Percentiles rank a stretch among this genome's conserved stretches.
phyloP scores from a whole-genome alignment of 2,329 filamentous ascomycete species.

The Chrysoporthe austroafricana region DNA sequence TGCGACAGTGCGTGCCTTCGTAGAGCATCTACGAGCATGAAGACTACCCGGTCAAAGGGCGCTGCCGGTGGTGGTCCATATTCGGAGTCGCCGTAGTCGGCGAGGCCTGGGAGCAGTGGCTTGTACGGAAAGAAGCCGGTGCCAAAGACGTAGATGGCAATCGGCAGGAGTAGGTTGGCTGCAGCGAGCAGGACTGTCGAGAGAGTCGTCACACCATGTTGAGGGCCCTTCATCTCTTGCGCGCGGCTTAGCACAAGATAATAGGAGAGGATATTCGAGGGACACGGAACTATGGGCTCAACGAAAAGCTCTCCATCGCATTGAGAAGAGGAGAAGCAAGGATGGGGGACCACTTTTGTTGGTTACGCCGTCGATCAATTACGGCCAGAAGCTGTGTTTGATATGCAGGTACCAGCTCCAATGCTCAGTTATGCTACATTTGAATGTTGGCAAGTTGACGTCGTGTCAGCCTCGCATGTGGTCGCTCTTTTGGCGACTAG shows the following conservation, averaged over 20 bases:
- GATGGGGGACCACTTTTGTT: neutral
- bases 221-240: conserved; percentile 36
- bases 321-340: neutral
- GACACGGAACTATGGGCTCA: conserved; percentile 16
- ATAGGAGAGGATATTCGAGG: conserved; percentile 6
- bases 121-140: conserved; percentile 98
- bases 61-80: conserved; percentile 63
- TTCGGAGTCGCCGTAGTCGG: conserved; percentile 63
- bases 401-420: conserved; percentile 2
- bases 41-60: conserved; percentile 86
- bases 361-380: neutral
- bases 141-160: conserved; percentile 78
- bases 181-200: conserved; percentile 56
- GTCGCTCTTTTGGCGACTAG: conserved; percentile 9
- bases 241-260: conserved; percentile 8
- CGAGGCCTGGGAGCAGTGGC: conserved; percentile 84
- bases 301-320: conserved; percentile 27
- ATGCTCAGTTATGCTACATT: neutral
- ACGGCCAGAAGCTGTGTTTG: neutral
- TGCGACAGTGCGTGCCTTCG: conserved; percentile 64
- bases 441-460: neutral
- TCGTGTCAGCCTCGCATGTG: conserved; percentile 29
- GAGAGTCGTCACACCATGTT: conserved; percentile 35
- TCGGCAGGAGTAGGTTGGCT: conserved; percentile 77
- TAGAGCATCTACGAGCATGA: conserved; percentile 97